These are phyloP conservation scores for Solanum chacoense DNA, from an alignment of 305 asterid species.

Conservation along the genomic window DNA sequence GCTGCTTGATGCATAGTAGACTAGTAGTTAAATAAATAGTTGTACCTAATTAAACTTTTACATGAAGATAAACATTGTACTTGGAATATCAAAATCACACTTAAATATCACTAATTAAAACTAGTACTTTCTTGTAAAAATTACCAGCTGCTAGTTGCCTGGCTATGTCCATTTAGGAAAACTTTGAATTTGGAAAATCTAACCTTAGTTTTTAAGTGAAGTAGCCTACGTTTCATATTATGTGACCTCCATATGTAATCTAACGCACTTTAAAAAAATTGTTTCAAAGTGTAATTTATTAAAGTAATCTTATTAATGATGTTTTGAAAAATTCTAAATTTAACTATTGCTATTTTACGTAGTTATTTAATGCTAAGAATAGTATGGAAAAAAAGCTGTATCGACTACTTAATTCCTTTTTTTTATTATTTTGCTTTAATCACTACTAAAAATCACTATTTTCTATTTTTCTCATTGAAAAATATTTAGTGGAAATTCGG, in stretches of 20 bases:
- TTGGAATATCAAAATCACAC: not conserved
- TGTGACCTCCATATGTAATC: no score
- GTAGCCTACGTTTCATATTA: not conserved
- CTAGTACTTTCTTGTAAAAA: not conserved
- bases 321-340: not conserved
- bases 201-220: not conserved
- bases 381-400: not conserved
- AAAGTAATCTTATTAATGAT: not conserved
- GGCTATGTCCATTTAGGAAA: not conserved
- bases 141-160: not conserved
- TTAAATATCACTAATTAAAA: not conserved
- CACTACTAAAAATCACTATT: not conserved
- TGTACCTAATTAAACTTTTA: not conserved
- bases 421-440: not conserved
- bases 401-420: not conserved
- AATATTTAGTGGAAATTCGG: not conserved
- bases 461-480: not conserved
- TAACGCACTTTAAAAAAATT: no score
- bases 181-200: not conserved
- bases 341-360: not conserved
- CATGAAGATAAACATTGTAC: not conserved
- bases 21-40: not conserved
- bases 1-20: not conserved
- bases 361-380: no score
- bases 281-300: not conserved